These are phyloP conservation scores for Dothistroma pini DNA, from an alignment of 2,329 filamentous ascomycete species.

Conservation along the genomic window DNA sequence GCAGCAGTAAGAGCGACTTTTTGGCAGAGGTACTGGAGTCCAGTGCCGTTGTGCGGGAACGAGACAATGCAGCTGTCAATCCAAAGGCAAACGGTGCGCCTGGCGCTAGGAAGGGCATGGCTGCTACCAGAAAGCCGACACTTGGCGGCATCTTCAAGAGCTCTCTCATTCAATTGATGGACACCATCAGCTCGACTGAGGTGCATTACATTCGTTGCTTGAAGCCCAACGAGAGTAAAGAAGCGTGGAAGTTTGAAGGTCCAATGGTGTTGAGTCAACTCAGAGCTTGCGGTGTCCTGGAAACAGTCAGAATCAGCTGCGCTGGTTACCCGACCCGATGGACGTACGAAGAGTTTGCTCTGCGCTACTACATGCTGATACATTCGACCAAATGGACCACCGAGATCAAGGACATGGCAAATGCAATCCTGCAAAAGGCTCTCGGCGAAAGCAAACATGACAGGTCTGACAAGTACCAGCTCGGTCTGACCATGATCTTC, in stretches of 20 bases:
- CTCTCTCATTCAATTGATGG: slow-evolving; percentile 95
- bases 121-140: slow-evolving; percentile 92
- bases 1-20: slow-evolving; percentile 79
- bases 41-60: slow-evolving; percentile 82
- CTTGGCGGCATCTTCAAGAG: slow-evolving; percentile 98
- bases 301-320: slow-evolving; percentile 96
- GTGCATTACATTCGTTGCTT: slow-evolving; percentile 99
- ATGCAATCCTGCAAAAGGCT: slow-evolving; percentile 84
- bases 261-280: slow-evolving; percentile 98
- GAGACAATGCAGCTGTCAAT: slow-evolving; percentile 61
- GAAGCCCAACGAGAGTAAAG: slow-evolving; percentile 97
- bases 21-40: slow-evolving; percentile 79
- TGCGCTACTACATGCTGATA: slow-evolving; percentile 97
- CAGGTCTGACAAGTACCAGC: slow-evolving; percentile 89
- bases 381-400: slow-evolving; percentile 86
- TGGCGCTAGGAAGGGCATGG: slow-evolving; percentile 83
- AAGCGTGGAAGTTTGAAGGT: slow-evolving; percentile 95
- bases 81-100: slow-evolving; percentile 70
- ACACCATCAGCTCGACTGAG: slow-evolving; percentile 95
- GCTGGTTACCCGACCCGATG: slow-evolving; percentile 96
- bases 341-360: slow-evolving; percentile 98
- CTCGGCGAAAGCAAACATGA: slow-evolving; percentile 62
- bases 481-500: slow-evolving; percentile 98
- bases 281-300: slow-evolving; percentile 95
- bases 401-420: slow-evolving; percentile 90